Base-by-base conservation (phyloP, 2,329 filamentous ascomycete genomes). In the Metarhizium robertsii region DNA sequence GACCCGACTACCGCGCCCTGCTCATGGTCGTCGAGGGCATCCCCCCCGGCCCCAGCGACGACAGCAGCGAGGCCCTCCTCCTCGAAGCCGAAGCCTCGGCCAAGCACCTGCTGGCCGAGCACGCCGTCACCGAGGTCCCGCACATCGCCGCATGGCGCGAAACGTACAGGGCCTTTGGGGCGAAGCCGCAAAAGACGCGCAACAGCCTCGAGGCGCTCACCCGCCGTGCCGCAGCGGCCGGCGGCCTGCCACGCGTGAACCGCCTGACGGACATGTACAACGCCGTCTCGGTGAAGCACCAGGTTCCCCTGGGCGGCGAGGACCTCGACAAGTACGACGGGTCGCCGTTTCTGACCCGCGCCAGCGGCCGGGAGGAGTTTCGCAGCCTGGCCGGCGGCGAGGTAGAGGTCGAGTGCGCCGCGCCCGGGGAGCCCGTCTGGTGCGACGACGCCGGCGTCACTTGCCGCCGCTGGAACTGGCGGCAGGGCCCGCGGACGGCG, bases 381-480 rank as follows among this genome's bases (percentile, higher is more conserved):
- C 40, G 36, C 13, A 48, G 42, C 10, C 20, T 47, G 6, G 47
- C 52, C n/a, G 52, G 40, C 16, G 52, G 42, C n/a, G 51, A 56
- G 52, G 29, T 53, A 1, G 38, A 50, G 8, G 29, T 56, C 25
- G 60, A 62, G 25, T 42, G 43, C 50, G 25, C 58, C 0, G 57
- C 51, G 3, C 40, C 53, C 2, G 60, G 60, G 0, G 58, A 62
- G n/a, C 55, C 57, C 4, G 53, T 62, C 11, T 62, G 60, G 59
- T 61, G 60, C 30, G 60, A 61, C 29, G 56, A 60, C n/a, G 50
- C 40, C 3, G 58, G 58, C 10, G 47, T 61, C 32, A 61, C 60
- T 14, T 62, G 60, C 25, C 59, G 59, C 18, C 59, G 60, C 7
- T 61, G 59, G 60, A 62, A 62, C 32, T 62, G 60, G 60, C 30